These are phyloP conservation scores for Cyclotella atomus DNA, from an alignment of 108 stramenopile genomes.

Conservation along the genomic window DNA sequence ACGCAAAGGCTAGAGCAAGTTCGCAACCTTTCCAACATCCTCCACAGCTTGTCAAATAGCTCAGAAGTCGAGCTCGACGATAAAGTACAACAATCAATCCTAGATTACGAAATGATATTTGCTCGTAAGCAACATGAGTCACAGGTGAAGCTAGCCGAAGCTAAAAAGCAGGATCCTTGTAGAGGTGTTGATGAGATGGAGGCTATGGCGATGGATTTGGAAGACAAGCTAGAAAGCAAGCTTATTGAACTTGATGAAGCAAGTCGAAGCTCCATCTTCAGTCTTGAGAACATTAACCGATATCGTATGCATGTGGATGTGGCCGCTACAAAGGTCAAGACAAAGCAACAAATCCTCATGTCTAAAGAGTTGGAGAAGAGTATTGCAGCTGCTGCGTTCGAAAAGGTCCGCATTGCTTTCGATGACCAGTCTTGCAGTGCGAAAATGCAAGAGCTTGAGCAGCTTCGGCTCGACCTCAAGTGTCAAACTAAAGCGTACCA, in stretches of 20 bases:
- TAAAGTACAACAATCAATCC: neutral
- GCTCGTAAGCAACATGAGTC: neutral
- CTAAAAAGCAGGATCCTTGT: neutral
- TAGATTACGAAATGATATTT: neutral
- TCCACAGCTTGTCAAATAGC: neutral
- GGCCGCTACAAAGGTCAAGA: slow-evolving; percentile 11
- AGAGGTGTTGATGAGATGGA: slow-evolving; percentile 10
- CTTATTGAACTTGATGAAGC: slow-evolving; percentile 48
- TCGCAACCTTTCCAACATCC: neutral
- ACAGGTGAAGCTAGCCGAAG: slow-evolving; percentile 12
- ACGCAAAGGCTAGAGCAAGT: slow-evolving; percentile 17
- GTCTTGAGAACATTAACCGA: too few species aligned
- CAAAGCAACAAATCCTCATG: slow-evolving; percentile 12
- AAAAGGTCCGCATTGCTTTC: slow-evolving; percentile 8
- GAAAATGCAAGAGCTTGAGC: slow-evolving; percentile 12
- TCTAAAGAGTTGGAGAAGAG: slow-evolving; percentile 16
- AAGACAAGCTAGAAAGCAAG: slow-evolving; percentile 45
- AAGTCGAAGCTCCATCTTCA: too few species aligned
- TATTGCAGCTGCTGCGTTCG: slow-evolving; percentile 3
- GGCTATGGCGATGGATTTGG: slow-evolving; percentile 35
- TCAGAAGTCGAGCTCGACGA: neutral
- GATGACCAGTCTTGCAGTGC: slow-evolving; percentile 2
- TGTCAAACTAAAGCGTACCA: neutral
- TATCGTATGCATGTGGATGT: slow-evolving; percentile 19
- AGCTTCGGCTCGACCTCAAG: slow-evolving; percentile 38